phyloP scores from a whole-genome alignment of 106 monocot genomes.

The Iris macrosiphon region DNA sequence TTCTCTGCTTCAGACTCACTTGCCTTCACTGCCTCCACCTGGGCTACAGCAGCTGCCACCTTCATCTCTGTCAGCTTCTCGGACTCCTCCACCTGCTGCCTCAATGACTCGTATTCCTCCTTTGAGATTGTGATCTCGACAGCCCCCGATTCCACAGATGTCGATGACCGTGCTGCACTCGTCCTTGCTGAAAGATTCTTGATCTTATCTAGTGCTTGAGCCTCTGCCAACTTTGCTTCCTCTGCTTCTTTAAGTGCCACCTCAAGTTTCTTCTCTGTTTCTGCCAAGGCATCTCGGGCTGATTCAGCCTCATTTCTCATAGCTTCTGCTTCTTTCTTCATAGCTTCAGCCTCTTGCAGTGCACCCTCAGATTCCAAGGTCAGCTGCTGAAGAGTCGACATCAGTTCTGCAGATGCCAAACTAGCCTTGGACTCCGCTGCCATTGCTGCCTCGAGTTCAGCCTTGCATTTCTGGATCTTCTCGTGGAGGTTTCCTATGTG shows the following conservation, averaged over 20 bases:
- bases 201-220: conserved; percentile 47
- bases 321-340: conserved; percentile 47
- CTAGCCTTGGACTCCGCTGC: conserved; percentile 39
- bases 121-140: conserved; percentile 57
- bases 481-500: conserved; percentile 37
- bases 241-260: conserved; percentile 56
- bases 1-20: conserved; percentile 62
- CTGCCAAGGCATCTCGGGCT: conserved; percentile 24
- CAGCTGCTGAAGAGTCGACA: conserved; percentile 52
- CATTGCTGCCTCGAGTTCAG: conserved; percentile 46
- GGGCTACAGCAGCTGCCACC: conserved; percentile 45
- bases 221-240: conserved; percentile 59
- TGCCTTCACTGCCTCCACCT: conserved; percentile 20
- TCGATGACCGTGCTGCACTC: conserved; percentile 36
- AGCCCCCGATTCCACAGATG: conserved; percentile 48
- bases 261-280: conserved; percentile 58
- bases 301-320: conserved; percentile 50
- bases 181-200: conserved; percentile 46
- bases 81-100: conserved; percentile 48
- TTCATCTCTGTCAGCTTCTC: conserved; percentile 68
- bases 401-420: conserved; percentile 37
- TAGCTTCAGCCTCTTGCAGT: conserved; percentile 49
- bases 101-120: conserved; percentile 60
- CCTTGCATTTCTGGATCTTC: conserved; percentile 64
- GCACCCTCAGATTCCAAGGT: conserved; percentile 45